Percentiles rank a stretch among this genome's conserved stretches.
phyloP scores from a whole-genome alignment of 371 early-diverging fungal species.

The Phascolomyces articulosus region DNA sequence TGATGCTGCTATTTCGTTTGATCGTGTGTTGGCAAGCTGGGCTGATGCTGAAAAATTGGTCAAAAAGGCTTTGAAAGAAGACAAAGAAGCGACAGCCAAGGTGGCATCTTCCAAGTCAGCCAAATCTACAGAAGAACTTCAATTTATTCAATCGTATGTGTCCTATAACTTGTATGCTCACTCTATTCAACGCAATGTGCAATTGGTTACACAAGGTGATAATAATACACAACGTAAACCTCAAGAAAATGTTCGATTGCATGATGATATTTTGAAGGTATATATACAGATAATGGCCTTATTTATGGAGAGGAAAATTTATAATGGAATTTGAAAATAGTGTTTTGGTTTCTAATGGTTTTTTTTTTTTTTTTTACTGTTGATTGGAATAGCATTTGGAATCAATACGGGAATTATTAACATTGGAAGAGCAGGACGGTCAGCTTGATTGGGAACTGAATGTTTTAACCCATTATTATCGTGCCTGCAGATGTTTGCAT shows the following conservation, averaged over 20 bases:
- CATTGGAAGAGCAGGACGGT: constrained; percentile 48
- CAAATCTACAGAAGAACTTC: constrained; percentile 61
- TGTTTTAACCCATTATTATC: constrained; percentile 53
- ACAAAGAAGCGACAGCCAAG: constrained; percentile 67
- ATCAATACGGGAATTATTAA: constrained; percentile 56
- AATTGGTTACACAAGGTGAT: constrained; percentile 43
- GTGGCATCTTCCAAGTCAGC: constrained; percentile 75
- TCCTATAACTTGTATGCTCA: constrained; percentile 53
- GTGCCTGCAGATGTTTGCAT: constrained; percentile 44
- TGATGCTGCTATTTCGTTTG: constrained; percentile 46
- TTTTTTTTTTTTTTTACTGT: too few species aligned
- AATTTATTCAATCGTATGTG: constrained; percentile 58
- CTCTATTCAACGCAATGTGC: constrained; percentile 61
- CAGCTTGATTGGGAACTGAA: constrained; percentile 56
- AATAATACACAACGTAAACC: constrained; percentile 40
- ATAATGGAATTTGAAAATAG: too few species aligned
- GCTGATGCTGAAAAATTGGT: constrained; percentile 65
- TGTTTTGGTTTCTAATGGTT: too few species aligned
- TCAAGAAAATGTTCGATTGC: constrained; percentile 69
- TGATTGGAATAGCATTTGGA: constrained; percentile 43
- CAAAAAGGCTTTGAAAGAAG: constrained; percentile 66
- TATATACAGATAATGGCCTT: not conserved
- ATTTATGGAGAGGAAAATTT: too few species aligned
- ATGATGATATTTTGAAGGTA: constrained; percentile 72
- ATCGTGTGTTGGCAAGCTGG: constrained; percentile 55